Percentiles rank a stretch among this genome's conserved stretches.
These are phyloP conservation scores for Fermentozyma sake DNA, from an alignment of 1,139 yeast genomes.

Conservation along the genomic window DNA sequence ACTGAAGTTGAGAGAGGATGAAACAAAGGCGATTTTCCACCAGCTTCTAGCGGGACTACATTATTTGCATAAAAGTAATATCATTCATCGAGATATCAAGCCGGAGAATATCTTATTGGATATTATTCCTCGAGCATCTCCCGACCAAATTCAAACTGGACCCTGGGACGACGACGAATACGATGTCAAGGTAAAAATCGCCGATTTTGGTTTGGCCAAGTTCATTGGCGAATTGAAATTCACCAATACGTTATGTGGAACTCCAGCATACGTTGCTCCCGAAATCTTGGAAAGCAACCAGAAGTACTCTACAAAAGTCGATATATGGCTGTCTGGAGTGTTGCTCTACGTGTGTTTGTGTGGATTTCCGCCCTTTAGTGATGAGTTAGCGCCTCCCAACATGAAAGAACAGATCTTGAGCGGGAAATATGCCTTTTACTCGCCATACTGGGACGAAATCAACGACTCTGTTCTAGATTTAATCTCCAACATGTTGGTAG, in stretches of 20 bases:
- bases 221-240: constrained; percentile 25
- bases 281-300: constrained; percentile 56
- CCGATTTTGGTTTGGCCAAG: constrained; percentile 50
- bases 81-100: constrained; percentile 84
- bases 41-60: constrained; percentile 61
- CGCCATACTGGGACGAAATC: constrained; percentile 77
- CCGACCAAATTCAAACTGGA: constrained; percentile 55
- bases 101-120: constrained; percentile 87
- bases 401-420: constrained; percentile 69
- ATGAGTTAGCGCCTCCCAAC: constrained; percentile 72
- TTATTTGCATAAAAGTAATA: constrained; percentile 66
- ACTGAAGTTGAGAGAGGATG: constrained; percentile 55
- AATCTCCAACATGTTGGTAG: constrained; percentile 55
- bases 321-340: constrained; percentile 80
- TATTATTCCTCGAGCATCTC: constrained; percentile 41
- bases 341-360: constrained; percentile 70
- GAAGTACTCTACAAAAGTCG: constrained; percentile 67
- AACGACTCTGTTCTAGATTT: constrained; percentile 62
- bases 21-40: constrained; percentile 55
- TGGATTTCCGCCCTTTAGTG: constrained; percentile 84
- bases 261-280: constrained; percentile 58
- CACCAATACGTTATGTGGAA: constrained; percentile 25
- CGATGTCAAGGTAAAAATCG: constrained; percentile 66
- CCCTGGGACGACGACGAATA: constrained; percentile 67
- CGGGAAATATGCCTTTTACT: constrained; percentile 68